Evolutionary conservation across 768 basidiomycete species (phyloP).

Genomic region (Naganishia antarctica): DNA sequence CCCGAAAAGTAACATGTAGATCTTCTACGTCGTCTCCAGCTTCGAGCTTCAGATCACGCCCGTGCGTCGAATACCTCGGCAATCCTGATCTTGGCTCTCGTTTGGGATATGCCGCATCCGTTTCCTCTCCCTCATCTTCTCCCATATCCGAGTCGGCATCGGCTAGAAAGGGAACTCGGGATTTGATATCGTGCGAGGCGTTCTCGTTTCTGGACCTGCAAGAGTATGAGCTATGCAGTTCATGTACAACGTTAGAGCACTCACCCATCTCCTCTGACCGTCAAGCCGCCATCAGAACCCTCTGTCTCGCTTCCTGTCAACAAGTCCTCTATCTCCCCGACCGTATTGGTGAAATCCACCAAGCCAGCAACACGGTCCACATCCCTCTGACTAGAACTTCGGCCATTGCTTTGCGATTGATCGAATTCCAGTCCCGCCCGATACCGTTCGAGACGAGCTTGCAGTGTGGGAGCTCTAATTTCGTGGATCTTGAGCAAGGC

Average conservation of each 20-base stretch:
- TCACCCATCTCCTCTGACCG: neutral
- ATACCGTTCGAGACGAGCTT: constrained; percentile 19
- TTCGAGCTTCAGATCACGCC: neutral
- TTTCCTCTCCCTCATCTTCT: constrained; percentile 2
- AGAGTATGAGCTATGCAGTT: neutral
- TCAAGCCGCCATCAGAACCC: neutral
- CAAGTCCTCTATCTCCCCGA: constrained; percentile 14
- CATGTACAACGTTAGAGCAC: neutral
- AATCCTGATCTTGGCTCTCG: neutral
- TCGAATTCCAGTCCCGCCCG: neutral
- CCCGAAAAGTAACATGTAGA: neutral
- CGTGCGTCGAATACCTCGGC: constrained; percentile 5
- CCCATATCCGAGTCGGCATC: constrained; percentile 20
- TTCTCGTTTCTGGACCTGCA: neutral
- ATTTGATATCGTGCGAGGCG: constrained; percentile 12
- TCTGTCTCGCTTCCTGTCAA: constrained; percentile 3
- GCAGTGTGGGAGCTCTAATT: constrained; percentile 25
- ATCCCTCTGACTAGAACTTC: neutral
- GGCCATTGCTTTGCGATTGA: too few species aligned
- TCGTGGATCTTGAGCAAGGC: constrained; percentile 29
- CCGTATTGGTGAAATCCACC: neutral
- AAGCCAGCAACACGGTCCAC: neutral
- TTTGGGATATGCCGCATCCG: too few species aligned
- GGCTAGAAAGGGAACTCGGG: constrained; percentile 12
- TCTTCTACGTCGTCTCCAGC: neutral